Evolutionary conservation across 2,329 filamentous ascomycete species (phyloP).

Genomic region (Penicillium brasilianum): DNA sequence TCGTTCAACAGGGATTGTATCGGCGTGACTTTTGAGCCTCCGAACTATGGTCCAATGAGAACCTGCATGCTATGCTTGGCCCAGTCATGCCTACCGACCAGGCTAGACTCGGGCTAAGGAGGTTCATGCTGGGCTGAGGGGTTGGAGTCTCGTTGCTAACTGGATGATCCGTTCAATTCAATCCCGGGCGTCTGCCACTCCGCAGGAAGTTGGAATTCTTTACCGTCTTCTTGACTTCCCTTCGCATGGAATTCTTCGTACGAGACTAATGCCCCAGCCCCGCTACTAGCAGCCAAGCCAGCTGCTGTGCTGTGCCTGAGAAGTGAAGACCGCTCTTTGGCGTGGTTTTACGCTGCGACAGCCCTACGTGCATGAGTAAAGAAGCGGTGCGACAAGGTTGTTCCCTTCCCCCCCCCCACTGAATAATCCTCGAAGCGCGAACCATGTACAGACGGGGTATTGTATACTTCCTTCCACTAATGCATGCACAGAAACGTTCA

Average conservation of each 20-base stretch:
- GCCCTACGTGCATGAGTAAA: constrained; percentile 18
- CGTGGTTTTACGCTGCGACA: constrained; percentile 13
- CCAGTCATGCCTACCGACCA: background rate
- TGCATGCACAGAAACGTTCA: background rate
- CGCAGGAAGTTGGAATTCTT: background rate
- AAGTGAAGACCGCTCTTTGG: constrained; percentile 11
- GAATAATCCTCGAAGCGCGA: background rate
- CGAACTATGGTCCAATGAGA: background rate
- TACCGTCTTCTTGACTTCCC: background rate
- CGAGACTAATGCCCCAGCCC: background rate
- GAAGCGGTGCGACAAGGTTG: constrained; percentile 14
- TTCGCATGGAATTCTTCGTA: background rate
- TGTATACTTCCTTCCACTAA: background rate
- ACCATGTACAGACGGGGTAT: background rate
- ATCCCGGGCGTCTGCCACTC: constrained; percentile 1
- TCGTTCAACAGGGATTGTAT: background rate
- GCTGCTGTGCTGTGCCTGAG: background rate
- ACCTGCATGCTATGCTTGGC: background rate
- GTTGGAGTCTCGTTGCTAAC: background rate
- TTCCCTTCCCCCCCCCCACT: background rate
- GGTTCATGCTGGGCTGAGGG: background rate
- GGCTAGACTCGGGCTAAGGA: background rate
- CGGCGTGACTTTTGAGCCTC: constrained; percentile 2
- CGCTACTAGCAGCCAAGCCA: background rate
- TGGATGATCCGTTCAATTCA: background rate